Evolutionary conservation across 2,329 filamentous ascomycete genomes (phyloP).

Genomic region (Colletotrichum sp.): DNA sequence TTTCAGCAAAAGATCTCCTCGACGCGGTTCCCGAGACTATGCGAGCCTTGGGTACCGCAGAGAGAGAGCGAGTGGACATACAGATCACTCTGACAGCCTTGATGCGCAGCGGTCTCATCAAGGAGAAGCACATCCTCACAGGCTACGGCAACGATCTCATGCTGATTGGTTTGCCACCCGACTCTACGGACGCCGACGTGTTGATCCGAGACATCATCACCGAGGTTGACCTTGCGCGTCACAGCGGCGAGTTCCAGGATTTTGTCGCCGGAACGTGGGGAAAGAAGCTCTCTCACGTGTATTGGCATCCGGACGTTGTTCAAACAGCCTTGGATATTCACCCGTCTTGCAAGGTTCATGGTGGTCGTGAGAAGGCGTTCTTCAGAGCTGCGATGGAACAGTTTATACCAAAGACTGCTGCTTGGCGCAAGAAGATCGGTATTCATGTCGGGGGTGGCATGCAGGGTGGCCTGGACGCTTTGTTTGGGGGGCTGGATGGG

Average conservation of each 20-base stretch:
- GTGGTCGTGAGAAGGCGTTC: neutral
- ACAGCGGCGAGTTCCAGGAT: neutral
- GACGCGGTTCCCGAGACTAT: neutral
- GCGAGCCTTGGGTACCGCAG: neutral
- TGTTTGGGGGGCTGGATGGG: neutral
- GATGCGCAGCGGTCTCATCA: neutral
- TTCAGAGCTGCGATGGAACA: neutral
- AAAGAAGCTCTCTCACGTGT: neutral
- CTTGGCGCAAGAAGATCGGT: neutral
- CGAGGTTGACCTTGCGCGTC: neutral
- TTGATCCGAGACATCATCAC: neutral
- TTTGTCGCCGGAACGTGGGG: neutral
- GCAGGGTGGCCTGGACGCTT: neutral
- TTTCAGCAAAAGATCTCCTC: neutral
- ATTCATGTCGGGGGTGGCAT: neutral
- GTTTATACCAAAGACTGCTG: neutral
- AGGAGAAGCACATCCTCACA: neutral
- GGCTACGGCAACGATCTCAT: neutral
- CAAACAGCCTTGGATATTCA: neutral
- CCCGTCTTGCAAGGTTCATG: neutral
- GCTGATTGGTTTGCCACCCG: neutral
- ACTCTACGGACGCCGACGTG: neutral
- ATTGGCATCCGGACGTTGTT: neutral
- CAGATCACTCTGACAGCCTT: neutral
- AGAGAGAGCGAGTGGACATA: neutral